Evolutionary conservation across 2,329 filamentous ascomycete species (phyloP).

Genomic region (Fusarium pseudoanthophilum): DNA sequence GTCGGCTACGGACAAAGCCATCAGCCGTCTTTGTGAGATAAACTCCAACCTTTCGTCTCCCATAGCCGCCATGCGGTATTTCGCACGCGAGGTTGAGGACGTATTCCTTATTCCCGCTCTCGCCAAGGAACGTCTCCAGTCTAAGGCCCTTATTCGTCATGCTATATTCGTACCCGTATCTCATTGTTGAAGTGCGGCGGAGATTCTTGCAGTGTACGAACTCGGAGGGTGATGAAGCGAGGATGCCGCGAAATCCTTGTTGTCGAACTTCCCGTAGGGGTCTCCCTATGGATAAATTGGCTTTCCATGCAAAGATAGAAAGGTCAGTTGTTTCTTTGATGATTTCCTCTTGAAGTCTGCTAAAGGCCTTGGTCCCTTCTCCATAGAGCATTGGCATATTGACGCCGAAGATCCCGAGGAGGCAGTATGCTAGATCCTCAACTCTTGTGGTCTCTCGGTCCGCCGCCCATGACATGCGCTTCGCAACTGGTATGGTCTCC

Average conservation of each 20-base stretch:
- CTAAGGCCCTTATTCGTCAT: slow-evolving; percentile 10
- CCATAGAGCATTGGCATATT: slow-evolving; percentile 24
- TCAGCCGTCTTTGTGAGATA: background rate
- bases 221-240: background rate
- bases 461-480: slow-evolving; percentile 19
- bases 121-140: background rate
- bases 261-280: background rate
- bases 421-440: slow-evolving; percentile 17
- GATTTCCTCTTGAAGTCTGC: slow-evolving; percentile 21
- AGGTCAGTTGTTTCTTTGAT: slow-evolving; percentile 16
- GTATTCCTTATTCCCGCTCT: background rate
- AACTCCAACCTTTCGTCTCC: background rate
- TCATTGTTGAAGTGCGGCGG: background rate
- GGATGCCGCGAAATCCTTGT: background rate
- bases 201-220: background rate
- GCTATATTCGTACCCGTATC: background rate
- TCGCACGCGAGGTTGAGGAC: background rate
- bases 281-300: background rate
- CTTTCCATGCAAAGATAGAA: slow-evolving; percentile 19
- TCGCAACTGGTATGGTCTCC: background rate
- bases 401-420: slow-evolving; percentile 10
- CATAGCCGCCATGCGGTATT: accelerated
- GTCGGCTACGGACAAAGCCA: background rate
- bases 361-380: slow-evolving; percentile 5
- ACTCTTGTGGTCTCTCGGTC: background rate